phyloP scores from a whole-genome alignment of 1,284 basidiomycete species.

The Albatrellus sp. region DNA sequence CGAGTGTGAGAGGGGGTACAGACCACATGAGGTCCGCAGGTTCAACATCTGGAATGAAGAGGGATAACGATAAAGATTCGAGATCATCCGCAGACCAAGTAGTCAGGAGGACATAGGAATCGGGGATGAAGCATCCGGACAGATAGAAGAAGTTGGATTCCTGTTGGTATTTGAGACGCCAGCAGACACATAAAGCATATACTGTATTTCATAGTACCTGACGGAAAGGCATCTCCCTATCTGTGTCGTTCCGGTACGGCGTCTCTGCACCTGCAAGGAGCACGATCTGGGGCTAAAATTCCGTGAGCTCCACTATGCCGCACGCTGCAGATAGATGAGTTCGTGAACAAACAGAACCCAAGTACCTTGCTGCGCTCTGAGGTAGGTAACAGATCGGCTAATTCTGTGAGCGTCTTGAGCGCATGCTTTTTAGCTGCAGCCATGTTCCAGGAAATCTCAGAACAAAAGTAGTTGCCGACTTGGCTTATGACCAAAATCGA shows the following conservation, averaged over 20 bases:
- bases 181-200: too few relatives aligned
- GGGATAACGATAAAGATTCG: conserved; percentile 35
- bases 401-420: conserved; percentile 34
- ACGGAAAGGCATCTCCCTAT: conserved; percentile 72
- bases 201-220: conserved; percentile 20
- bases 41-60: conserved; percentile 68
- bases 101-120: conserved; percentile 53
- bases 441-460: background rate
- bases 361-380: conserved; percentile 39
- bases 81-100: conserved; percentile 36
- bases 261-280: conserved; percentile 49
- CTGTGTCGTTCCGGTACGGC: conserved; percentile 74
- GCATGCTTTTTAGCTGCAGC: conserved; percentile 32
- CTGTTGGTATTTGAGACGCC: conserved; percentile 15
- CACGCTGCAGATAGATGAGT: background rate
- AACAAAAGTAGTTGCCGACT: background rate
- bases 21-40: conserved; percentile 76
- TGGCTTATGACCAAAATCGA: background rate
- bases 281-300: conserved; percentile 43
- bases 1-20: conserved; percentile 64
- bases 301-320: background rate
- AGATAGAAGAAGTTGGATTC: conserved; percentile 88
- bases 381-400: conserved; percentile 33
- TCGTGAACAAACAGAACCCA: background rate
- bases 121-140: conserved; percentile 65